Conservation (phyloP, 768 basidiomycete species). For the Lyophyllum decastes region DNA sequence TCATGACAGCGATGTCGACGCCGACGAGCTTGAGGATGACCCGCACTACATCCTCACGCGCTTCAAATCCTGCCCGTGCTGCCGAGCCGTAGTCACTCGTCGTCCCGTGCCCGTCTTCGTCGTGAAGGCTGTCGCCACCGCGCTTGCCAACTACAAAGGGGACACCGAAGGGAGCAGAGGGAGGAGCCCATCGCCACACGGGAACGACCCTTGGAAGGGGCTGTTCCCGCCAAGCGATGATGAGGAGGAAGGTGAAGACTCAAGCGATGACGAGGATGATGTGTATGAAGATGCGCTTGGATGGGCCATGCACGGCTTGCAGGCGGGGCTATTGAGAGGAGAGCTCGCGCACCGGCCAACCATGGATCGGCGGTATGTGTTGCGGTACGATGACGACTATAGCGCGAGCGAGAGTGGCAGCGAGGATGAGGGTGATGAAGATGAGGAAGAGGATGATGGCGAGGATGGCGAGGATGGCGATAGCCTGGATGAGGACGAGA, state of each 20-base stretch:
- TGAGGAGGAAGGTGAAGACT: constrained; percentile 15
- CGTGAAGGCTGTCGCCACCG: constrained; percentile 58
- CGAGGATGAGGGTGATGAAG: constrained; percentile 2
- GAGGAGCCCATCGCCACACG: constrained; percentile 30
- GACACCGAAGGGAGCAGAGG: neutral
- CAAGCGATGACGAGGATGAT: constrained; percentile 25
- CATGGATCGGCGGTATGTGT: neutral
- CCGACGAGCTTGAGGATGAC: constrained; percentile 34
- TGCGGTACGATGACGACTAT: neutral
- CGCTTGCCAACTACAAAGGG: constrained; percentile 38
- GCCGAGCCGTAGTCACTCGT: constrained; percentile 55
- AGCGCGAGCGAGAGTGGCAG: constrained; percentile 2
- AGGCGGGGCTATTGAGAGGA: neutral
- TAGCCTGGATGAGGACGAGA: constrained; percentile 14
- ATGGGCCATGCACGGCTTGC: constrained; percentile 25
- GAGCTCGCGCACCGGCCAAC: constrained; percentile 2
- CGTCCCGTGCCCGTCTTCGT: constrained; percentile 72
- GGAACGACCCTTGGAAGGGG: constrained; percentile 70
- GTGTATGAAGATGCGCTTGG: constrained; percentile 26
- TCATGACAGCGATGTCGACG: constrained; percentile 39
- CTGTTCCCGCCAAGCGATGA: constrained; percentile 54
- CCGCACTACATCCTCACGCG: constrained; percentile 53
- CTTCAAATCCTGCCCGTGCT: constrained; percentile 73
- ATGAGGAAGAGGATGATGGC: constrained; percentile 34
- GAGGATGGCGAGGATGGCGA: constrained; percentile 19